Base-by-base conservation (phyloP, 169 alveolate species). In the Plasmodium relictum region DNA sequence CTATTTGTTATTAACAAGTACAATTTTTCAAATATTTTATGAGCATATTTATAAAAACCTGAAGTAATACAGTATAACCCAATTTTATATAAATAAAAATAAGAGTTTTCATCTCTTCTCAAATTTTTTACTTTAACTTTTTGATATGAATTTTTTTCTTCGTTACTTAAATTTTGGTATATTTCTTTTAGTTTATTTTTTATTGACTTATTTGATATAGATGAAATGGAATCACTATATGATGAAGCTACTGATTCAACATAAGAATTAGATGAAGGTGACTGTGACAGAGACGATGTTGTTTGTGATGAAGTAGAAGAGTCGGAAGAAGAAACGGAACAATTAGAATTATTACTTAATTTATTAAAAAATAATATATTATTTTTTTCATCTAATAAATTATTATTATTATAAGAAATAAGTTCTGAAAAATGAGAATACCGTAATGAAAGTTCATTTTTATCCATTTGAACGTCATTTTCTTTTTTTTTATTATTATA, bases 41-140 rank as follows among this genome's bases (percentile, higher is more conserved):
- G 66, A 9, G 85, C 41, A 83, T 83, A 52, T 7, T 83, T 83
- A 71, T 42, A 83, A 50, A 52, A 83, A 7, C 91, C 91, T 37
- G 83, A 62, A 66, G 62, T 52, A 16, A 83, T 62, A 20, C 91
- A 83, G 54, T 50, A 56, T 22, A 66, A 45, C 16, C 91, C 91
- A 62, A 61, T 37, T 41, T 44, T 83, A 74, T 83, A 83, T 59
- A 83, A 12, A 54, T 83, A 83, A 54, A 83, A 68, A 83, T 42
- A 48, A 4, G 85, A 83, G n/a, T 8, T 68, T 66, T 83, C 56
- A 9, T 68, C 14, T 52, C 52, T 83, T 68, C 68, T 69, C 52
- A 52, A 66, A 83, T 52, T 68, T 63, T 66, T 56, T 58, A 83
- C 44, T 68, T 68, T 42, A 24, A 83, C 26, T 37, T 66, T 54